Evolutionary conservation across 208 protist genomes (phyloP), one percentile per base, ranked within the genome.

Genomic region (Crithidia thermophila): DNA sequence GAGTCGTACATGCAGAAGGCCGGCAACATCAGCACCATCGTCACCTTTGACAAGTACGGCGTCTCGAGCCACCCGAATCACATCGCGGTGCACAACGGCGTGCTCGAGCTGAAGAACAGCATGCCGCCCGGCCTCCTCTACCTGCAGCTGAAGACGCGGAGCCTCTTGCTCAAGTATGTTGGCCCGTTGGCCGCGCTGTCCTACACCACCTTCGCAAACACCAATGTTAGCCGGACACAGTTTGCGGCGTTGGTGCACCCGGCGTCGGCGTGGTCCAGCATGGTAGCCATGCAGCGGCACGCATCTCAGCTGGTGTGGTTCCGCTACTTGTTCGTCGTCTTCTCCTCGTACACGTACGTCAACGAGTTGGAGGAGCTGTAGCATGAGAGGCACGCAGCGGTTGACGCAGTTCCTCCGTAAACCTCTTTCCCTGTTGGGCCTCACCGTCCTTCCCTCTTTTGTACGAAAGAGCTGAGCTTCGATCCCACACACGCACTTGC

Each of bases 51-150:
- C 72, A 45, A 77, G 40, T 66, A 81, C 49, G 98, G 98, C 39
- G 87, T 99, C 16, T 98, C 94, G 9, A 55, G 76, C 6, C 98
- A 99, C 68, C 90, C 96, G 10, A 99, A 99, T 73, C 98, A 99
- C 84, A 89, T 98, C 27, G 94, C 91, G 0, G 83, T 93, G 36
- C 90, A 93, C 70, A 60, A 93, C 39, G 96, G 91, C 21, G 92
- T 97, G 18, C 59, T 46, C 18, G 63, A 78, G 30, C 57, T 79
- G 33, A 88, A 85, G 45, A 70, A 78, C 18, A 86, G 71, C 59
- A 87, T 89, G 82, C 88, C 91, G 28, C 85, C 85, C 23, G 91
- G 88, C 11, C 68, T 94, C 28, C 64, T 90, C 9, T 89, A 87
- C 56, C 72, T 91, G 37, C 78, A 84, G 64, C 74, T 96, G 46